phyloP scores from a whole-genome alignment of 768 basidiomycete species.

The Heimioporus sp. region DNA sequence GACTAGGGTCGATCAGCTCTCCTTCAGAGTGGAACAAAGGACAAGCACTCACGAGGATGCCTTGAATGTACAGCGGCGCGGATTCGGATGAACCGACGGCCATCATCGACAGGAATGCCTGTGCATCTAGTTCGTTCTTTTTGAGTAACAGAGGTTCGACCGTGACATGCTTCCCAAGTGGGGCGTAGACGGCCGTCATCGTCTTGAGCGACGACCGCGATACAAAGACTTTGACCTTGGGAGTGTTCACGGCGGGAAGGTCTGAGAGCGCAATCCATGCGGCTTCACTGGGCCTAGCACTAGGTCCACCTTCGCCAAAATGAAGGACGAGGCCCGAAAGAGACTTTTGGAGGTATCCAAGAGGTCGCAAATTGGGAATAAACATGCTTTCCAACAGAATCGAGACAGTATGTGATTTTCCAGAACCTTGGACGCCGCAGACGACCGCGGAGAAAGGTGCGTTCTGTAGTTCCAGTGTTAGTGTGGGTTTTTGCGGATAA shows the following conservation, averaged over 20 bases:
- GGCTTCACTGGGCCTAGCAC: constrained; percentile 60
- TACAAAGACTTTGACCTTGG: constrained; percentile 49
- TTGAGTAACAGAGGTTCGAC: constrained; percentile 57
- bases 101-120: constrained; percentile 76
- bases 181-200: constrained; percentile 55
- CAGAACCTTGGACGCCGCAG: constrained; percentile 75
- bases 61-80: constrained; percentile 69
- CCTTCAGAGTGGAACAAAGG: neutral
- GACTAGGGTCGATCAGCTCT: constrained; percentile 32
- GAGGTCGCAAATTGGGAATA: constrained; percentile 45
- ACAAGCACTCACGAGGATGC: constrained; percentile 50
- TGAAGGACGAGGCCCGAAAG: constrained; percentile 67
- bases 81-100: constrained; percentile 58
- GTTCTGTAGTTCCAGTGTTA: constrained; percentile 42
- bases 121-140: constrained; percentile 62
- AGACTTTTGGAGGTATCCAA: constrained; percentile 52
- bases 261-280: constrained; percentile 52
- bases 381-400: constrained; percentile 70
- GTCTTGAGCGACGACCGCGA: constrained; percentile 60
- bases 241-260: constrained; percentile 31
- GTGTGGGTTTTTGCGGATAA: neutral
- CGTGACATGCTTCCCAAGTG: constrained; percentile 45
- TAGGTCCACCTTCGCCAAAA: constrained; percentile 63
- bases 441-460: constrained; percentile 73
- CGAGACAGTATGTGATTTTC: constrained; percentile 72